Base-by-base conservation (phyloP, 768 basidiomycete genomes). In the Leccinum boreale region DNA sequence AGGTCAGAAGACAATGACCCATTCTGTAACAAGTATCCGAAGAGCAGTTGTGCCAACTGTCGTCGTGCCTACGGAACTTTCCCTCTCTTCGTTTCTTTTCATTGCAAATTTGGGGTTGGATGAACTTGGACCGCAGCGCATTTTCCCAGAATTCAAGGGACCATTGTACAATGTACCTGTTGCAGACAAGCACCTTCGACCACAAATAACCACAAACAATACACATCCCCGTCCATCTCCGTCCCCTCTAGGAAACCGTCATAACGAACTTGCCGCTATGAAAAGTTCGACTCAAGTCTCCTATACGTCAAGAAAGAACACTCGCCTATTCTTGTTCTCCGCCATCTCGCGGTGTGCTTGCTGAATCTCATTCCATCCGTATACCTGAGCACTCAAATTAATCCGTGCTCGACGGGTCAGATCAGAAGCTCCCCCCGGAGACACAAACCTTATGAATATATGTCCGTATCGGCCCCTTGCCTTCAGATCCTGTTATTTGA, bases 311-410 rank as follows among this genome's bases (percentile, higher is more conserved):
- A 26, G 29, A 3, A 55, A 54, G 53, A 52, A 52, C 42, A 50
- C 77, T 69, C 52, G 69, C 72, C 74, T 79, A 62, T 82, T 87
- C 72, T 77, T 80, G 66, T 93, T 88, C 57, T 76, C 84, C 69
- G 89, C 85, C 88, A 98, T 94, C 73, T 91, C 91, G 59, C 79
- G 78, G 61, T 93, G 92, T 2, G 93, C 94, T 29, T 82, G 81
- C 64, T 84, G 83, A 52, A 96, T 90, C 52, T 90, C 79, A 12
- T 80, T 79, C 91, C 90, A 93, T 2, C 84, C 79, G 73, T 87
- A 95, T 17, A 91, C 85, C 90, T 92, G 58, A 42, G 10, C 49
- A 58, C 35, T 33, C 52, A 4, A 48, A 36, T 28, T 36, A 10
- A 12, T 60, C 61, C 61, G 59, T 64, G 19, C 29, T 50, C 50